Evolutionary conservation across 768 basidiomycete genomes (phyloP).

Genomic region (Lactarius sanguifluus): DNA sequence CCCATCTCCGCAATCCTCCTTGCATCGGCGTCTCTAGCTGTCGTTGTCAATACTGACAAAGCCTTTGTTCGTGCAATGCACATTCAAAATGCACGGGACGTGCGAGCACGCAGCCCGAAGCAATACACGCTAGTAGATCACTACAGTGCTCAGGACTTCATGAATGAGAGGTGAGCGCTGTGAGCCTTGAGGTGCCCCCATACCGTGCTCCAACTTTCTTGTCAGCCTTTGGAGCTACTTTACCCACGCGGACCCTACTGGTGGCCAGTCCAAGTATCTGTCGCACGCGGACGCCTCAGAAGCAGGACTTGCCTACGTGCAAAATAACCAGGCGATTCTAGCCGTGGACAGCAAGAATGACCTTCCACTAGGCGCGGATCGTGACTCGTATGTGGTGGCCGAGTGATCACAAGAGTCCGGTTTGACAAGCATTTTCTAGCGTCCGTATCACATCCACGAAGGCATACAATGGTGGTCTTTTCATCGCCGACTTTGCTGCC

Average conservation of each 20-base stretch:
- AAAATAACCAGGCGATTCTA: slow-evolving; percentile 12
- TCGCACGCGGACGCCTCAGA: slow-evolving; percentile 13
- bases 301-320: slow-evolving; percentile 16
- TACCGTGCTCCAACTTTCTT: background rate
- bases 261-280: slow-evolving; percentile 10
- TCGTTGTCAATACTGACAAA: background rate
- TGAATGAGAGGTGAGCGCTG: background rate
- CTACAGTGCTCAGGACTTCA: slow-evolving; percentile 9
- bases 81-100: background rate
- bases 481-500: slow-evolving; percentile 35
- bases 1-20: background rate
- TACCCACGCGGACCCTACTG: slow-evolving; percentile 5
- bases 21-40: slow-evolving; percentile 8
- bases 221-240: slow-evolving; percentile 14
- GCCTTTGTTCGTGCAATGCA: background rate
- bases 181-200: background rate
- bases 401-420: background rate
- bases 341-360: slow-evolving; percentile 19
- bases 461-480: slow-evolving; percentile 34
- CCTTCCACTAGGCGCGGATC: slow-evolving; percentile 1
- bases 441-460: slow-evolving; percentile 36
- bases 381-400: slow-evolving; percentile 21
- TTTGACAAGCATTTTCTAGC: slow-evolving; percentile 20
- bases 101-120: background rate
- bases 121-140: background rate